Conservation (phyloP, 805 yeast species). For the Sporopachydermia lactativora region DNA sequence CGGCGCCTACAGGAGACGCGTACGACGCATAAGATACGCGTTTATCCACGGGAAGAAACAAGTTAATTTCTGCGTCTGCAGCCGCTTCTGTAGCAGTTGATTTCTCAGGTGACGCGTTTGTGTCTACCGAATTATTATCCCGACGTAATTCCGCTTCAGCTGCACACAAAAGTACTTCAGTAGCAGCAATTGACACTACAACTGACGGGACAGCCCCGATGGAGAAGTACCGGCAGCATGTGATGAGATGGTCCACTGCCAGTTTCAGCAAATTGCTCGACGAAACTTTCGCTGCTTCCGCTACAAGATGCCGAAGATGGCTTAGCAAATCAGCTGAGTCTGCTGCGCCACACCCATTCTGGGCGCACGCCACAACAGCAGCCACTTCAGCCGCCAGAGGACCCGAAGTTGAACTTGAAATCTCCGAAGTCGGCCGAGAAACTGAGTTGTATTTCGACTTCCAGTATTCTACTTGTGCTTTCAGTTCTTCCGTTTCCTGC, state of each 20-base stretch:
- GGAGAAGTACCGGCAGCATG: neutral
- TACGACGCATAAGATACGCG: no score
- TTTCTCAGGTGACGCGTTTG: neutral
- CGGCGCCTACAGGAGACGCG: no score
- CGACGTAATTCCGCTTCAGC: neutral
- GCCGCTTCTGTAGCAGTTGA: neutral
- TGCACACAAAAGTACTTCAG: neutral
- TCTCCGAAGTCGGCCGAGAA: neutral
- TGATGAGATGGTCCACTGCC: neutral
- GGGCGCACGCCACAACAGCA: neutral
- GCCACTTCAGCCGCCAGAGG: neutral
- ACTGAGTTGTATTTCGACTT: conserved; percentile 17
- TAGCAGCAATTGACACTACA: neutral
- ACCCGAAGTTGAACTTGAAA: neutral
- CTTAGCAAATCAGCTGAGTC: neutral
- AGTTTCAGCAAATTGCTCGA: neutral
- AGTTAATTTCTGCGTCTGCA: neutral
- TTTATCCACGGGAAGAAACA: neutral
- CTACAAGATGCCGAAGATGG: neutral
- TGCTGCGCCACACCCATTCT: no score
- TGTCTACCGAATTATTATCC: neutral
- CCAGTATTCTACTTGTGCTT: conserved; percentile 23
- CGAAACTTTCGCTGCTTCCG: neutral
- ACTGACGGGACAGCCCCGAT: neutral
- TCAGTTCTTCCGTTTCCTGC: conserved; percentile 11